Base-by-base conservation (phyloP, 495 filamentous ascomycete species). In the Parachaetomium inaequale region DNA sequence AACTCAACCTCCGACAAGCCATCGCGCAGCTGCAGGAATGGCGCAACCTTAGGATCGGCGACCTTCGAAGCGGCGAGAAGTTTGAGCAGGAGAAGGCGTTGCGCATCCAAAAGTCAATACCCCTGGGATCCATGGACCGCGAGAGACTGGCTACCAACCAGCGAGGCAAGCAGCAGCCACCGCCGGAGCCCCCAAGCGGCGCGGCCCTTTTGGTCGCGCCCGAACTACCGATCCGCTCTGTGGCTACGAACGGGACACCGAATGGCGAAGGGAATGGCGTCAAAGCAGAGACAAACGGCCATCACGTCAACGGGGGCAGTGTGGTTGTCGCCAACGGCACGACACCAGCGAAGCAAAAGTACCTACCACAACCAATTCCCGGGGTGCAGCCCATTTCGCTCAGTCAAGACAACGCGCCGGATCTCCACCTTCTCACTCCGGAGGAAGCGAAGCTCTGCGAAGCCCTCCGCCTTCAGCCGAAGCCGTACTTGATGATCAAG, bases 401-500 rank as follows among this genome's bases (percentile, higher is more conserved):
- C 38, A 84, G 85, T 45, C 85, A 85, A 68, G 91, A 96, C 43
- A 90, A 87, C 46, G 86, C 91, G 0, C 80, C 87, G 0, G 95
- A 97, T 65, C 70, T 92, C 19, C 94, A 98, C 66, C 82, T 99
- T 1, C 76, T 98, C n/a, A 89, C 88, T 0, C 80, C 84, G 6
- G 92, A 94, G 55, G 95, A 98, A 73, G 77, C 81, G 1, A 89
- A 96, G 68, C 75, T 99, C 4, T 98, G 95, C 75, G 87, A 87
- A 63, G 83, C 86, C 51, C 79, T 96, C 6, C 84, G 90, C 32
- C 74, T 98, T 36, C 86, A 91, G 73, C 95, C 94, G 1, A 98
- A 98, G 74, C 90, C 95, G 2, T 99, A 96, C 70, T 70, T 96
- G 36, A 89, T 90, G 66, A 92, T 99, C 74, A 98, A 98, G 74